A percentile compares a stretch with the other conserved stretches of the same genome.
Conservation (phyloP, 441 rosid species). For the Syzygium malaccense region DNA sequence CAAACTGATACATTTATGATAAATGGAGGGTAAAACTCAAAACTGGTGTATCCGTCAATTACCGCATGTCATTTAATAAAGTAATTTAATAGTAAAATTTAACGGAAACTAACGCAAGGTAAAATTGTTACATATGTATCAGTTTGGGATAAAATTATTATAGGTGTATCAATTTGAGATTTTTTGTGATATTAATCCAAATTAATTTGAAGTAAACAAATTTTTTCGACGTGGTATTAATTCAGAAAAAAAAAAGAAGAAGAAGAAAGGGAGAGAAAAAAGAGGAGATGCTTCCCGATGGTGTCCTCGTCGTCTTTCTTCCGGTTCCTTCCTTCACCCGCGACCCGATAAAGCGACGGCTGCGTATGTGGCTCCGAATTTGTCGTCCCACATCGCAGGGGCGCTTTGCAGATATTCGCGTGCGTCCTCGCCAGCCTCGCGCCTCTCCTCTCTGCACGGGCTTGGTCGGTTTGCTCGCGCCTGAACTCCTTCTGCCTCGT, state of each 20-base stretch:
- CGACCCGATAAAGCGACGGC: not conserved
- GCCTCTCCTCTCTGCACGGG: not conserved
- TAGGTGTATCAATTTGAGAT: too few relatives aligned
- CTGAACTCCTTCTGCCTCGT: not conserved
- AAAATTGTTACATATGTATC: too few relatives aligned
- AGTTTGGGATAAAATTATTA: too few relatives aligned
- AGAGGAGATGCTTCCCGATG: not conserved
- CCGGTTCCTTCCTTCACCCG: not conserved
- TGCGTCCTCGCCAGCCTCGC: not conserved
- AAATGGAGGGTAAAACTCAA: too few relatives aligned
- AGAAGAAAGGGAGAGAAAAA: fast-evolving
- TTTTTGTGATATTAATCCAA: too few relatives aligned
- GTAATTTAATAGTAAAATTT: too few relatives aligned
- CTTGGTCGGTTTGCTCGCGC: not conserved
- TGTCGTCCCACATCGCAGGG: not conserved
- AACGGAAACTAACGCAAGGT: too few relatives aligned
- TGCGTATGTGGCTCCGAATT: not conserved
- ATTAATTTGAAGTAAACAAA: not conserved
- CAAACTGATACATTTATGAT: too few relatives aligned
- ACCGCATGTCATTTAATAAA: too few relatives aligned
- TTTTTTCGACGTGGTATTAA: not conserved
- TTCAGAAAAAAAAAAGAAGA: fast-evolving
- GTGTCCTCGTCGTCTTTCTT: not conserved
- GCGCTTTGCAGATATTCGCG: not conserved
- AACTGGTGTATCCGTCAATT: too few relatives aligned